A percentile compares a stretch with the other conserved stretches of the same genome.
phyloP scores from a whole-genome alignment of 2,329 filamentous ascomycete species.

The Xylariaceae sp. region DNA sequence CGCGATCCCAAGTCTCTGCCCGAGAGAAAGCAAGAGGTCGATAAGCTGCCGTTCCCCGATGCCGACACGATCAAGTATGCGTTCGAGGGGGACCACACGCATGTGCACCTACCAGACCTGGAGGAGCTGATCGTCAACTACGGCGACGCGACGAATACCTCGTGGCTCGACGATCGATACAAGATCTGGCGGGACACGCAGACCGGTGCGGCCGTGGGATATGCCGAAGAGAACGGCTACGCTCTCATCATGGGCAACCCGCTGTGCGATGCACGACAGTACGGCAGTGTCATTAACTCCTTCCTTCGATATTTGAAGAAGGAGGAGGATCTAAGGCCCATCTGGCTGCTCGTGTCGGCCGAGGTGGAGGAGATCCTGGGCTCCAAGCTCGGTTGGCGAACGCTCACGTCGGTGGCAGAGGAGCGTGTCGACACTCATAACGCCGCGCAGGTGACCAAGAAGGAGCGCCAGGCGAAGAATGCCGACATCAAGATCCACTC shows the following conservation, averaged over 20 bases:
- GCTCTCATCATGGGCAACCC: slow-evolving; percentile 85
- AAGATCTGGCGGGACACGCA: slow-evolving; percentile 75
- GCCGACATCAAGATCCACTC: slow-evolving; percentile 65
- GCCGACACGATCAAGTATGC: slow-evolving; percentile 71
- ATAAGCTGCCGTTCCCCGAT: slow-evolving; percentile 73
- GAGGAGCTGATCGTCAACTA: slow-evolving; percentile 93
- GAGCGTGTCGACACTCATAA: slow-evolving; percentile 79
- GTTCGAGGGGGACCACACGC: slow-evolving; percentile 37
- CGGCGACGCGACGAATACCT: slow-evolving; percentile 88
- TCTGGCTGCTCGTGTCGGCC: slow-evolving; percentile 86
- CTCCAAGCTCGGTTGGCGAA: slow-evolving; percentile 77
- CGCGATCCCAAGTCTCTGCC: slow-evolving; percentile 86
- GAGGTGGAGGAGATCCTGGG: slow-evolving; percentile 75
- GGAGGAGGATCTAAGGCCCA: slow-evolving; percentile 64
- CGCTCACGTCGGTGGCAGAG: slow-evolving; percentile 81
- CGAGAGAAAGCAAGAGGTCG: slow-evolving; percentile 41
- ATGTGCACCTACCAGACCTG: slow-evolving; percentile 61
- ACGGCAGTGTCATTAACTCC: slow-evolving; percentile 62
- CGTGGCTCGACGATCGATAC: slow-evolving; percentile 86
- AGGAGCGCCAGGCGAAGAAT: slow-evolving; percentile 67
- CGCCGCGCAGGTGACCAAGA: slow-evolving; percentile 55
- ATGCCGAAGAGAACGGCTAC: slow-evolving; percentile 66
- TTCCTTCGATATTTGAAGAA: slow-evolving; percentile 73
- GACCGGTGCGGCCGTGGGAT: slow-evolving; percentile 81
- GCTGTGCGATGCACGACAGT: slow-evolving; percentile 75